These are phyloP conservation scores for Combretum micranthum DNA, from an alignment of 345 rosid species.

Conservation along the genomic window DNA sequence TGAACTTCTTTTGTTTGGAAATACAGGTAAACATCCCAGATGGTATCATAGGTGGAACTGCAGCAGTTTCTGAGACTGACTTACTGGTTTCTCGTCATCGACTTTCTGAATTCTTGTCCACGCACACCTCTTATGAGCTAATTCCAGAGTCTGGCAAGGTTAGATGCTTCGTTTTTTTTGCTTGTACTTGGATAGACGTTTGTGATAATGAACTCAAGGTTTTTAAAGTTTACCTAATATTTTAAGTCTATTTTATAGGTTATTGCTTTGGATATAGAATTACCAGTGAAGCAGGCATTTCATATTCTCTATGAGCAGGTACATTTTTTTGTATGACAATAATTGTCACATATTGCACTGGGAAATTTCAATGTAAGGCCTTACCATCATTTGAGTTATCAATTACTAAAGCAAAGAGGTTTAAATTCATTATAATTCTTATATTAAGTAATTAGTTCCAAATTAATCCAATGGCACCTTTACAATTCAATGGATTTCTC, in stretches of 20 bases:
- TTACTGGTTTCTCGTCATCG: constrained; percentile 67
- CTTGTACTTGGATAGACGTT: neutral
- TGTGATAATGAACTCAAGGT: constrained; percentile 2
- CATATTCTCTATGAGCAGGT: constrained; percentile 98
- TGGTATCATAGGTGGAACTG: constrained; percentile 38
- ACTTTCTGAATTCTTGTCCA: constrained; percentile 62
- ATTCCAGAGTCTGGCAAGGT: constrained; percentile 99
- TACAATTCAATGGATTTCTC: too few relatives aligned
- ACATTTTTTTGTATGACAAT: neutral
- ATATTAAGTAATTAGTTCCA: too few relatives aligned
- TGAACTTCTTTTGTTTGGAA: too few relatives aligned
- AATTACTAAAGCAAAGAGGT: too few relatives aligned
- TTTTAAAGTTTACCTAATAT: neutral
- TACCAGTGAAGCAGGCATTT: constrained; percentile 98
- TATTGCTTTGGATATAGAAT: constrained; percentile 80
- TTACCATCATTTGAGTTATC: too few relatives aligned
- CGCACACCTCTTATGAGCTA: constrained; percentile 81
- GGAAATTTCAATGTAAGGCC: too few relatives aligned
- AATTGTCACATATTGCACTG: too few relatives aligned
- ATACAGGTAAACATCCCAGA: constrained; percentile 14
- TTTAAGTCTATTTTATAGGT: constrained; percentile 40
- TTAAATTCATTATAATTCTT: too few relatives aligned
- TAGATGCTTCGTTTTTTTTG: constrained; percentile 26
- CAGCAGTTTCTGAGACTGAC: constrained; percentile 54
- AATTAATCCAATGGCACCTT: too few relatives aligned